Evolutionary conservation across 192 early-diverging fungal species (phyloP).

Genomic region (Tieghemiomyces parasiticus): DNA sequence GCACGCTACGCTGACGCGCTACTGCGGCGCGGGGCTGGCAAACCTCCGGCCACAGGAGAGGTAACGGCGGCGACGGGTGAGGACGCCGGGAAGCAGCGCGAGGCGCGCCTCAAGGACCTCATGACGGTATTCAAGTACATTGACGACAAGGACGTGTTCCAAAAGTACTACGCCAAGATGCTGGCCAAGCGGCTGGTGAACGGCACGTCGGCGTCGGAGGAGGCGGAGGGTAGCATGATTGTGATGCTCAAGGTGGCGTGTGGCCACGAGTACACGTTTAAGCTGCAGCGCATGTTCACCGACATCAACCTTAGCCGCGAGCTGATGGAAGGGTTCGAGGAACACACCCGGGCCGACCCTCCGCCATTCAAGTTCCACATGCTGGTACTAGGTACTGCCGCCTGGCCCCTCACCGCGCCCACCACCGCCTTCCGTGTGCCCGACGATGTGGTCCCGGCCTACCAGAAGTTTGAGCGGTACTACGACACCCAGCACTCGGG

Average conservation of each 20-base stretch:
- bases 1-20: slow-evolving; percentile 84
- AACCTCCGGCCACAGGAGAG: slow-evolving; percentile 10
- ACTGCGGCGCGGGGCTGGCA: slow-evolving; percentile 57
- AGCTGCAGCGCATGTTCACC: slow-evolving; percentile 90
- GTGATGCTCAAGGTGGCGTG: slow-evolving; percentile 80
- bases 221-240: slow-evolving; percentile 92
- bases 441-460: slow-evolving; percentile 70
- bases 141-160: slow-evolving; percentile 96
- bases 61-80: slow-evolving; percentile 15
- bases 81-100: slow-evolving; percentile 27
- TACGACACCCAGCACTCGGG: slow-evolving; percentile 81
- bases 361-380: slow-evolving; percentile 59
- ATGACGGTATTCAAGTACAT: slow-evolving; percentile 95
- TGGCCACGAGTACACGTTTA: slow-evolving; percentile 89
- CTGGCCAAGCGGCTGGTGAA: slow-evolving; percentile 88
- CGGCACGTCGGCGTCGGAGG: slow-evolving; percentile 73
- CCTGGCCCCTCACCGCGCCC: slow-evolving; percentile 79
- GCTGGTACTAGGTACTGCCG: slow-evolving; percentile 70
- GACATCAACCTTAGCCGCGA: slow-evolving; percentile 88
- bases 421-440: slow-evolving; percentile 74
- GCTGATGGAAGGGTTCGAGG: slow-evolving; percentile 62
- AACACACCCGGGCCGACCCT: slow-evolving; percentile 13
- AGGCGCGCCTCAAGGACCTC: slow-evolving; percentile 28
- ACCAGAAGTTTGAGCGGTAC: slow-evolving; percentile 72
- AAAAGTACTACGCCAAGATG: slow-evolving; percentile 90